A percentile compares a stretch with the other conserved stretches of the same genome.
These are phyloP conservation scores for Withania somnifera DNA, from an alignment of 305 asterid genomes.

Conservation along the genomic window DNA sequence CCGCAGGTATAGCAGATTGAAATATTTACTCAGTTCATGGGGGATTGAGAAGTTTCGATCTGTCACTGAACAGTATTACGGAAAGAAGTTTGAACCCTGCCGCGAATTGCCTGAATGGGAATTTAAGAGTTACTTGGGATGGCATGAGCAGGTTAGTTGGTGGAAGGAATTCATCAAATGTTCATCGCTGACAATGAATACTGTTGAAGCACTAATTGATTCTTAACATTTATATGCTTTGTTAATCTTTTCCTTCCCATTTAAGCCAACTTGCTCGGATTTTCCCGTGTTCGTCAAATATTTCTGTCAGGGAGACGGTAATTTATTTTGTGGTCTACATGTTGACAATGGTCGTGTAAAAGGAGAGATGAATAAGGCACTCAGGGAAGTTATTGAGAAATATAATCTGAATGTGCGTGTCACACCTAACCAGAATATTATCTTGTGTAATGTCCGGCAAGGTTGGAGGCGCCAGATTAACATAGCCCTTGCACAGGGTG, in stretches of 20 bases:
- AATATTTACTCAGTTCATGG: constrained; percentile 87
- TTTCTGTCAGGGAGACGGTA: constrained; percentile 72
- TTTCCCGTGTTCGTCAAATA: not conserved
- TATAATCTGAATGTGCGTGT: constrained; percentile 62
- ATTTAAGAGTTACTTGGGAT: constrained; percentile 89
- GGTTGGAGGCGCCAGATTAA: constrained; percentile 52
- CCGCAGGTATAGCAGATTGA: constrained; percentile 91
- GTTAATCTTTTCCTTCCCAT: not conserved
- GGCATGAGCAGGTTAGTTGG: constrained; percentile 80
- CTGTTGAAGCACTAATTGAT: not conserved
- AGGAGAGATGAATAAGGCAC: constrained; percentile 29
- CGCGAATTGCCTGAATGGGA: constrained; percentile 85
- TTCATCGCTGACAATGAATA: not conserved
- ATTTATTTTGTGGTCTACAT: constrained; percentile 45
- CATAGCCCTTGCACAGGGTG: constrained; percentile 89
- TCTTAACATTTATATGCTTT: not conserved
- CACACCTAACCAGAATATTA: constrained; percentile 86
- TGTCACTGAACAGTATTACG: constrained; percentile 80
- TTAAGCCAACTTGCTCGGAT: not conserved
- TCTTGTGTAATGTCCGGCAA: constrained; percentile 55
- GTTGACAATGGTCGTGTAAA: constrained; percentile 34
- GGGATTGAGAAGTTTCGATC: constrained; percentile 82
- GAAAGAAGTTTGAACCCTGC: constrained; percentile 68
- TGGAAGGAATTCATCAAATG: not conserved
- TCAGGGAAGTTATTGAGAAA: constrained; percentile 32